phyloP scores from a whole-genome alignment of 2,329 filamentous ascomycete species.

The Ceratocystis harringtonii region DNA sequence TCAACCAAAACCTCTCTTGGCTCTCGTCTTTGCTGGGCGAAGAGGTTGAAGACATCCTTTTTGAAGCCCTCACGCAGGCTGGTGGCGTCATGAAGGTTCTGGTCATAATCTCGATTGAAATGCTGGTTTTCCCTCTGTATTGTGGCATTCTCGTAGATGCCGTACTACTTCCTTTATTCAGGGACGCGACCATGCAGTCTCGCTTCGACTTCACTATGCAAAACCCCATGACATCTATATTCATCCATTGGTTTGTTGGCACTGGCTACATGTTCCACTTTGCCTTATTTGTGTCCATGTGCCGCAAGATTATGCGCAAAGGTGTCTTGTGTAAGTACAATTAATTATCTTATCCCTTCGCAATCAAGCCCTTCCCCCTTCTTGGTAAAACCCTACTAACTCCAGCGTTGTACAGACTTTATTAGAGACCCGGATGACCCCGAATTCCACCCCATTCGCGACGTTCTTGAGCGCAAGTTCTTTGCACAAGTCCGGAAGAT shows the following conservation, averaged over 20 bases:
- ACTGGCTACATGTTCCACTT: slow-evolving; percentile 99
- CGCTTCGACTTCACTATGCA: slow-evolving; percentile 62
- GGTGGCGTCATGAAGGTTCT: slow-evolving; percentile 97
- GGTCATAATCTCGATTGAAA: slow-evolving; percentile 95
- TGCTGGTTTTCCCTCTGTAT: slow-evolving; percentile 93
- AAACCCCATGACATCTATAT: slow-evolving; percentile 78
- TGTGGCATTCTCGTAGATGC: slow-evolving; percentile 82
- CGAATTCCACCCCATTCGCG: slow-evolving; percentile 92
- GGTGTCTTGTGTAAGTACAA: slow-evolving; percentile 68
- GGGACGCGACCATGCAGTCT: slow-evolving; percentile 59
- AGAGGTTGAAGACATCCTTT: slow-evolving; percentile 59
- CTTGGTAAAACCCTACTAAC: slow-evolving; percentile 22
- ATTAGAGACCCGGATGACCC: slow-evolving; percentile 97
- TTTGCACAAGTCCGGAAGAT: slow-evolving; percentile 92
- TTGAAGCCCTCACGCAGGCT: slow-evolving; percentile 78
- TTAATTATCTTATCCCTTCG: too few relatives aligned
- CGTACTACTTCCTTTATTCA: slow-evolving; percentile 79
- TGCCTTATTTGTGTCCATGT: slow-evolving; percentile 96
- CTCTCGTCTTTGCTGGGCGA: slow-evolving; percentile 43
- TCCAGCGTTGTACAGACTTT: slow-evolving; percentile 47
- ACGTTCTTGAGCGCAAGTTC: slow-evolving; percentile 86
- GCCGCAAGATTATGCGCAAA: slow-evolving; percentile 88
- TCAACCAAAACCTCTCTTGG: slow-evolving; percentile 36
- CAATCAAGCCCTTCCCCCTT: neutral
- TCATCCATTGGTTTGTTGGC: slow-evolving; percentile 97